These are phyloP conservation scores for Ophiostoma himal-ulmi DNA, from an alignment of 2,329 filamentous ascomycete species.

Conservation along the genomic window DNA sequence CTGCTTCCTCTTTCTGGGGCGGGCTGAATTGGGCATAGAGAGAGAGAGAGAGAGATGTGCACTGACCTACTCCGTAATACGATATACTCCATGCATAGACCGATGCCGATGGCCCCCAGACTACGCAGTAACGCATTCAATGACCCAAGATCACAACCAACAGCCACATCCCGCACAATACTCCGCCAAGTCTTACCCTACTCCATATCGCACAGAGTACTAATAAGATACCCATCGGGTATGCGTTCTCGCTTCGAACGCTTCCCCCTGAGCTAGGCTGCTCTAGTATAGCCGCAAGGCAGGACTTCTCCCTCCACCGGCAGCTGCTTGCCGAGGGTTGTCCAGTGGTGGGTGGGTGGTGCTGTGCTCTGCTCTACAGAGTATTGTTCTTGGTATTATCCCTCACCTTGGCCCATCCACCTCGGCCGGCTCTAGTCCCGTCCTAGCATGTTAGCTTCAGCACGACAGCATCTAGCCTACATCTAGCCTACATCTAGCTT, in stretches of 20 bases:
- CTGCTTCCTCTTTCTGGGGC: neutral
- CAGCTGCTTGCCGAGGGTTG: no score
- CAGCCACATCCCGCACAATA: neutral
- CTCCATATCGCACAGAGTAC: no score
- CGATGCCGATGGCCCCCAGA: neutral
- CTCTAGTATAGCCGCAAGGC: neutral
- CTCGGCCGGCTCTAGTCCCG: no score
- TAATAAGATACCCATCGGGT: neutral
- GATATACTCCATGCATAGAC: neutral
- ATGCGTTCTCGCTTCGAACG: neutral
- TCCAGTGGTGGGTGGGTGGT: no score
- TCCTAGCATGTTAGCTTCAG: no score
- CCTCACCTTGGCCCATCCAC: neutral
- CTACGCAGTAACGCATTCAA: neutral
- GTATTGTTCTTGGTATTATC: neutral
- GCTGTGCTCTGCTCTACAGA: neutral
- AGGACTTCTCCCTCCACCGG: no score
- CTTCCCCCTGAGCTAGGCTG: constrained; percentile 1
- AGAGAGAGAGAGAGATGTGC: no score
- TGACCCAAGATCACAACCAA: neutral
- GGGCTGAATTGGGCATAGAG: no score
- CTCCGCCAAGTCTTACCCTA: neutral
- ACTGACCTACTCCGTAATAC: neutral
- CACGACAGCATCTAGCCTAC: no score
- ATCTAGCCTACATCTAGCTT: no score